Conservation (phyloP, 305 asterid genomes). For the Coffea humblotiana region DNA sequence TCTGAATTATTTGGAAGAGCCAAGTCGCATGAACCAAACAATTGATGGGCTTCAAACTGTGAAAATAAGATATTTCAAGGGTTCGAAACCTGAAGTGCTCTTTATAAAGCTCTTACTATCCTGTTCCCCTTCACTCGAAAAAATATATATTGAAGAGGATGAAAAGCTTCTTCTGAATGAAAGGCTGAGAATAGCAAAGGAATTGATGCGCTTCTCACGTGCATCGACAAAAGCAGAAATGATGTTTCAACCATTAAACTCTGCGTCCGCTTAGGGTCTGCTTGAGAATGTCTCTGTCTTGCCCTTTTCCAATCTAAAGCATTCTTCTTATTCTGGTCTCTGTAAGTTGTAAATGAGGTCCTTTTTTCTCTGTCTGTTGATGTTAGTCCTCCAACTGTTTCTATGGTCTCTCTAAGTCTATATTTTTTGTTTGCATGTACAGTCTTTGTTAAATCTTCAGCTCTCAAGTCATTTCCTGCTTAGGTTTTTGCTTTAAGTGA, state of each 20-base stretch:
- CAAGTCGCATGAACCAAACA: background rate
- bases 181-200: background rate
- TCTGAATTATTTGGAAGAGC: background rate
- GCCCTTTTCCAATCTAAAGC: background rate
- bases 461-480: too few relatives aligned
- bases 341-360: background rate
- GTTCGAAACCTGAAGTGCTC: background rate
- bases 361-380: background rate
- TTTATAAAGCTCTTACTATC: conserved; percentile 10
- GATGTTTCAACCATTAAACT: background rate
- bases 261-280: background rate
- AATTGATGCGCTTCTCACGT: conserved; percentile 4
- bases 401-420: background rate
- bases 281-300: background rate
- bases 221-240: conserved; percentile 16
- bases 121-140: conserved; percentile 7
- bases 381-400: background rate
- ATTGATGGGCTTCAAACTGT: background rate
- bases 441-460: background rate
- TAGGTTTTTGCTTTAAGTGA: too few relatives aligned
- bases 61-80: background rate
- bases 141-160: background rate
- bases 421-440: background rate
- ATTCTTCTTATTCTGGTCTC: background rate
- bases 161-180: background rate